Base-by-base conservation (phyloP, 2,329 filamentous ascomycete genomes). In the Ramularia collo-cygni region DNA sequence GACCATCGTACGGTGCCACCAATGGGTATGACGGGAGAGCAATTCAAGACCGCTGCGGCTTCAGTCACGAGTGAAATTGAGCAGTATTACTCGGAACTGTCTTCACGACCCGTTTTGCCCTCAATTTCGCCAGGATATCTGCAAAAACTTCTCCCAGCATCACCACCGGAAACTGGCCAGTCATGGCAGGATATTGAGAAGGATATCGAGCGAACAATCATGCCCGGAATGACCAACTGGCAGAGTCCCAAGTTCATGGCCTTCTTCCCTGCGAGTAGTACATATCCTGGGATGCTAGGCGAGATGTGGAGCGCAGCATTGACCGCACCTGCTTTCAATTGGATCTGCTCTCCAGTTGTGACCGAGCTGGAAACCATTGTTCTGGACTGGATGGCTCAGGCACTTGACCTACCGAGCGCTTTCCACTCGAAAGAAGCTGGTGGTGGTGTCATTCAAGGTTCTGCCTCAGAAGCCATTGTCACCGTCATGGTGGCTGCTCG, bases 161-260 rank as follows among this genome's bases (percentile, higher is more conserved):
- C 68, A 38, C 77, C 77, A 28, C 90, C 76, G 35, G 70, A 73
- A 50, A 70, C 76, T 43, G 83, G 74, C 55, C 87, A 83, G 70
- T 68, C 75, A 58, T 95, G 89, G 85, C 66, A 71, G 15, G 71
- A 77, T 37, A 95, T 96, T 57, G 84, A 87, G 54, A 72, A 77
- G 42, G 90, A 96, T 60, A 80, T 96, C 37, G 82, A 89, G 54
- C 68, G 74, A 31, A 85, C 92, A 60, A 95, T 96, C 58, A 78
- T 95, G 60, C 90, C 90, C 0, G 90, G 90, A 4, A 71, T 96
- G 39, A 95, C 90, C 0, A 90, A 95, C 66, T 96, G 90, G 88
- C 83, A 94, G 61, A 86, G 81, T 2, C 90, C 87, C 12, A 88
- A 90, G 59, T 96, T 95, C 72, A 86, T 95, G 77, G 90, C 90